Evolutionary conservation across 306 rosid genomes (phyloP).

Genomic region (Cicer chorassanicum): DNA sequence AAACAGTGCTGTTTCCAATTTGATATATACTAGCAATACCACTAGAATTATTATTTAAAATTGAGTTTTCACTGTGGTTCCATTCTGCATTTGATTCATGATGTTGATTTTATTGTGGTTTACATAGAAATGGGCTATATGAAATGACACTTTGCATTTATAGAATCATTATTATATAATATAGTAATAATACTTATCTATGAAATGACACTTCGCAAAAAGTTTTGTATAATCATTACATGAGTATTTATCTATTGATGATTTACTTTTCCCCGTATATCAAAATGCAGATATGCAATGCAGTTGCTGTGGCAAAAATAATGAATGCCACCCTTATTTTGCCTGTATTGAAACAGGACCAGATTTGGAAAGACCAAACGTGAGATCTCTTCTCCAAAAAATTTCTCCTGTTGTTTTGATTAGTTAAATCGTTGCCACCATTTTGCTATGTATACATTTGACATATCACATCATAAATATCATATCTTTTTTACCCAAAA

Average conservation of each 20-base stretch:
- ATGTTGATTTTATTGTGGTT: conserved; percentile 31
- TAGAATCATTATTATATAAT: conserved; percentile 7
- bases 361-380: conserved; percentile 99
- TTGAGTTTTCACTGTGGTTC: conserved; percentile 27
- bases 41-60: conserved; percentile 21
- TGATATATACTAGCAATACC: conserved; percentile 30
- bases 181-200: neutral
- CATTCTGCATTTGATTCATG: conserved; percentile 33
- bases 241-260: conserved; percentile 31
- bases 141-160: conserved; percentile 8
- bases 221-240: conserved; percentile 1
- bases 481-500: conserved; percentile 4
- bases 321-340: conserved; percentile 95
- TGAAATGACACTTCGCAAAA: conserved; percentile 13
- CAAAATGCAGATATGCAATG: conserved; percentile 93
- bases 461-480: conserved; percentile 24
- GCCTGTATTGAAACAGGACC: conserved; percentile 98
- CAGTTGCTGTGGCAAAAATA: conserved; percentile 98
- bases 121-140: conserved; percentile 6
- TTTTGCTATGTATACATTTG: conserved; percentile 21
- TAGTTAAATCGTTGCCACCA: conserved; percentile 30
- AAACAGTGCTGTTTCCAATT: conserved; percentile 26
- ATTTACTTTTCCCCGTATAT: conserved; percentile 35
- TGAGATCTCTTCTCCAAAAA: conserved; percentile 55
- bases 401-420: conserved; percentile 33